phyloP scores from a whole-genome alignment of 1,284 basidiomycete genomes.

The Xerocomus minutiporus region DNA sequence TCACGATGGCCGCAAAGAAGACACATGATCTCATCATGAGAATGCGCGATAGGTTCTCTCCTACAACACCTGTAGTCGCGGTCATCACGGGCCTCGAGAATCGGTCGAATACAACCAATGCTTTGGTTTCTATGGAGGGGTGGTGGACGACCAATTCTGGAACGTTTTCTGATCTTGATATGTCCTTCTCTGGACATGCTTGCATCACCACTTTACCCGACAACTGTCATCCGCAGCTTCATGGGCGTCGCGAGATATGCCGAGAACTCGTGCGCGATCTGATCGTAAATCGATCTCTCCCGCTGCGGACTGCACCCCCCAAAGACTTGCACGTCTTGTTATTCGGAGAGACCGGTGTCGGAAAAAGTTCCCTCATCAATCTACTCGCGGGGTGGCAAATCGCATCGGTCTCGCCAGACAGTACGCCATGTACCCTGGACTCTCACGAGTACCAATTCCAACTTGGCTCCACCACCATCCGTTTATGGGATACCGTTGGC shows the following conservation, averaged over 20 bases:
- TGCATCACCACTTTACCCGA: conserved; percentile 26
- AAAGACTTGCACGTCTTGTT: conserved; percentile 29
- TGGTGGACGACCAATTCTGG: conserved; percentile 29
- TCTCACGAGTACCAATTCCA: conserved; percentile 24
- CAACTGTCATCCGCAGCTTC: conserved; percentile 18
- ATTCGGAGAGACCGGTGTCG: conserved; percentile 32
- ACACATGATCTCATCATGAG: conserved; percentile 23
- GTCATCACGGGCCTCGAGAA: conserved; percentile 32
- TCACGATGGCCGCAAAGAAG: conserved; percentile 18
- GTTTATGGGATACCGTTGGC: conserved; percentile 31
- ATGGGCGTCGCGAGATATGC: conserved; percentile 18
- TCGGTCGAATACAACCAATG: conserved; percentile 9
- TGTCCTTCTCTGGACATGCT: conserved; percentile 22
- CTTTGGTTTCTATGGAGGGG: conserved; percentile 23
- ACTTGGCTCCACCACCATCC: conserved; percentile 21
- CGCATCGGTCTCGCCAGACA: conserved; percentile 26
- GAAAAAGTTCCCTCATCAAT: conserved; percentile 34
- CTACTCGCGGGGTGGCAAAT: conserved; percentile 26
- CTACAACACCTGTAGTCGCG: conserved; percentile 25
- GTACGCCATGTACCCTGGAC: conserved; percentile 25
- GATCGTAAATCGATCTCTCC: conserved; percentile 15
- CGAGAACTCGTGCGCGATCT: conserved; percentile 20
- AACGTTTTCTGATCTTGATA: conserved; percentile 12
- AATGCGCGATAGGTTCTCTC: conserved; percentile 16
- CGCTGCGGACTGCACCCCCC: conserved; percentile 16